These are phyloP conservation scores for Styphnolobium japonicum DNA, from an alignment of 306 rosid genomes.

Conservation along the genomic window DNA sequence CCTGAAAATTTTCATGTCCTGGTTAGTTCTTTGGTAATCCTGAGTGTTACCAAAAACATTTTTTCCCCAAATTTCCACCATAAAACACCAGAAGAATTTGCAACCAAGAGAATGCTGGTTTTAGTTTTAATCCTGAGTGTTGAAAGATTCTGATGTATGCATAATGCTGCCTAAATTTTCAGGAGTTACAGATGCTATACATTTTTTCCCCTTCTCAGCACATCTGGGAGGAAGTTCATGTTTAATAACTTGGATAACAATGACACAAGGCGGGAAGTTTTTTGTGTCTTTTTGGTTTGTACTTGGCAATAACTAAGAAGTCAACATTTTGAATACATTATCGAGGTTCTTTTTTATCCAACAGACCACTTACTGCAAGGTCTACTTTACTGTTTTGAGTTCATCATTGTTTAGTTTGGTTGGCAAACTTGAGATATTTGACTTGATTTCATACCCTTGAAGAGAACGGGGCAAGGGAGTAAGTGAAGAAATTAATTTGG, in stretches of 20 bases:
- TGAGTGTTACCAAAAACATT: conserved; percentile 19
- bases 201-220: conserved; percentile 38
- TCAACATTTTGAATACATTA: conserved; percentile 13
- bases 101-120: conserved; percentile 4
- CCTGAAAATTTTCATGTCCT: conserved; percentile 15
- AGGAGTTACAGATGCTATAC: conserved; percentile 44
- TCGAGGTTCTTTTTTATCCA: neutral
- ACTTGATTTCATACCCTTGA: neutral
- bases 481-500: too few relatives aligned
- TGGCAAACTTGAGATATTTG: neutral
- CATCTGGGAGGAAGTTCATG: conserved; percentile 45
- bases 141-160: conserved; percentile 21
- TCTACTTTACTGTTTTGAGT: neutral
- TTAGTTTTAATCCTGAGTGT: too few relatives aligned
- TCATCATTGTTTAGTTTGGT: neutral
- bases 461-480: too few relatives aligned
- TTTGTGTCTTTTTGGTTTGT: conserved; percentile 28
- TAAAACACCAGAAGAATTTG: conserved; percentile 3
- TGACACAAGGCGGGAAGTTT: conserved; percentile 30
- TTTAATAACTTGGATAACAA: conserved; percentile 52
- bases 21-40: conserved; percentile 42
- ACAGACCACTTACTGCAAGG: neutral
- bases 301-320: conserved; percentile 23
- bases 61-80: neutral
- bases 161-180: conserved; percentile 32